Base-by-base conservation (phyloP, 768 basidiomycete species). In the Panaeolus papilionaceus region DNA sequence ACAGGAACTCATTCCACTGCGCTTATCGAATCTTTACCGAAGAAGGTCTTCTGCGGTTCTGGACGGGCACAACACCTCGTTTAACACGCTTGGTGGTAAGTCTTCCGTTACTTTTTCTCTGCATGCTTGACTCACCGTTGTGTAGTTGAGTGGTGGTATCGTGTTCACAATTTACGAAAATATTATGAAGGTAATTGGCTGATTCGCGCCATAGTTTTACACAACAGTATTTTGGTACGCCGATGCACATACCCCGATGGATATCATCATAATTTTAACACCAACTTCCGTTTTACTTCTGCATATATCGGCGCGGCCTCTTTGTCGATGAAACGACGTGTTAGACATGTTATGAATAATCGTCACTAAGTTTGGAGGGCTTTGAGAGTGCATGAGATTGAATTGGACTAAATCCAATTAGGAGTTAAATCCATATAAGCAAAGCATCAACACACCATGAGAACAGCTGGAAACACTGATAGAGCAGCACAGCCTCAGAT, bases 41-140 rank as follows among this genome's bases (percentile, higher is more conserved):
- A 77, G 96, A 99, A 74, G 98, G 98, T 2, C 71, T 98, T 7
- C 72, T 88, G n/a, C 86, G 92, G 62, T 98, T 99, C 79, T 99
- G 98, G 98, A 93, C 92, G 3, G 98, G 98, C 2, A 95, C 97
- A 7, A 97, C 96, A 4, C 98, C 98, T 0, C 82, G 97, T 68
- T 78, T 99, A 33, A 88, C 88, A 7, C 85, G 98, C 37, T 77
- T 99, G 62, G 91, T 97, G 75, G 92, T 95, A 73, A 79, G 92
- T 81, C 14, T 20, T 38, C 44, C 28, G 39, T 51, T 65, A 37
- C 33, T 28, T 38, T 38, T 67, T 20, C 47, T 64, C 16, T 61
- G 26, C 47, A 69, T 33, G 37, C 54, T 64, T 62, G 45, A 37
- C 38, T 45, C 61, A 47, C 10, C 23, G 18, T 63, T 39, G n/a